A percentile compares a stretch with the other conserved stretches of the same genome.
These are phyloP conservation scores for Phytophthora foliorum DNA, from an alignment of 352 stramenopile genomes.

Conservation along the genomic window DNA sequence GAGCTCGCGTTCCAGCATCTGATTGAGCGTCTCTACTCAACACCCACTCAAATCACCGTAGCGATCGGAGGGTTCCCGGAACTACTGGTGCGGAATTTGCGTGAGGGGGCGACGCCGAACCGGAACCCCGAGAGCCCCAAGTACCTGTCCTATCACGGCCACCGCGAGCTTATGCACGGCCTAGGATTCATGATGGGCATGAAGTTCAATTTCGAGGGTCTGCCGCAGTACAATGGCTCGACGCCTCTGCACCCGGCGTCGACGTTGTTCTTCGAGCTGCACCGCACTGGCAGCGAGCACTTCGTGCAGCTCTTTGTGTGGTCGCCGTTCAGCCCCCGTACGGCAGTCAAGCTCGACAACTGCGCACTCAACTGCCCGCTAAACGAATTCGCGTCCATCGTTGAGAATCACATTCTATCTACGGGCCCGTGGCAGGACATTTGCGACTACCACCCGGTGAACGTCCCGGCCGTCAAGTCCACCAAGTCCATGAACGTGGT, in stretches of 20 bases:
- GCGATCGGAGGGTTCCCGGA: constrained; percentile 74
- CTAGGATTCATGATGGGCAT: constrained; percentile 84
- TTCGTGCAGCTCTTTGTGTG: constrained; percentile 80
- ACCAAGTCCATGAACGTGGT: constrained; percentile 41
- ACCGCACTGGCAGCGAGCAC: constrained; percentile 47
- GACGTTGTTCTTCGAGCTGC: constrained; percentile 83
- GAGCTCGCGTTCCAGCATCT: constrained; percentile 78
- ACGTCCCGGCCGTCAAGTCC: constrained; percentile 30
- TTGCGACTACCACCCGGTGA: constrained; percentile 73
- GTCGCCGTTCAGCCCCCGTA: constrained; percentile 66
- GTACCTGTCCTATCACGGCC: constrained; percentile 84
- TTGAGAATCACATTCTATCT: constrained; percentile 59
- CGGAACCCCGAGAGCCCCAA: constrained; percentile 54
- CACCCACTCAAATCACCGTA: constrained; percentile 71
- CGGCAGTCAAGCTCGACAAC: constrained; percentile 64
- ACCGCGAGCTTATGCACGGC: constrained; percentile 83
- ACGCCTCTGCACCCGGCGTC: constrained; percentile 74
- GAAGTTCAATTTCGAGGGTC: constrained; percentile 78
- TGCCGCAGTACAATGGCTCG: constrained; percentile 72
- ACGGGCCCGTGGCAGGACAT: constrained; percentile 82
- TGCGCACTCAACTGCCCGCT: constrained; percentile 72
- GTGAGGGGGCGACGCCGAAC: constrained; percentile 43
- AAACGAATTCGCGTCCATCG: constrained; percentile 61
- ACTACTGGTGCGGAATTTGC: constrained; percentile 73
- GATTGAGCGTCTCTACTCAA: constrained; percentile 80